Percentiles rank a stretch among this genome's conserved stretches.
phyloP scores from a whole-genome alignment of 1,284 basidiomycete species.

The Pseudozyma hubeiensis region DNA sequence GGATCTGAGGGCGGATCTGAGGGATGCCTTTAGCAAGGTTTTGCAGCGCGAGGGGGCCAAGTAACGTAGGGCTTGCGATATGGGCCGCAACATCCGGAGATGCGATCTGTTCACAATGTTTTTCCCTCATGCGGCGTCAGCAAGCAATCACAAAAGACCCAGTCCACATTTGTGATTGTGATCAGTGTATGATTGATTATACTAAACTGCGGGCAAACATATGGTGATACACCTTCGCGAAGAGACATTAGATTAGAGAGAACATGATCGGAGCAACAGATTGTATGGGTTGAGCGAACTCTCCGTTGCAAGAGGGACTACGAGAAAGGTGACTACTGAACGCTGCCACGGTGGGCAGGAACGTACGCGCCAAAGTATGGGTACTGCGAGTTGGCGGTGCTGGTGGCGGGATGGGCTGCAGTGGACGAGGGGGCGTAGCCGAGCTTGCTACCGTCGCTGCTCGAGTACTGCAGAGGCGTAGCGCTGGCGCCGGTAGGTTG shows the following conservation, averaged over 20 bases:
- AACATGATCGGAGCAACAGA: too few species aligned
- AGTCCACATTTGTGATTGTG: too few species aligned
- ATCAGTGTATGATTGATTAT: too few species aligned
- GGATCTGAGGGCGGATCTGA: conserved; percentile 58
- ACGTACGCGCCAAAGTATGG: conserved; percentile 51
- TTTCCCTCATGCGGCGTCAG: too few species aligned
- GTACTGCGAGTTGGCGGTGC: conserved; percentile 13
- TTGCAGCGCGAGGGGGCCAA: conserved; percentile 8
- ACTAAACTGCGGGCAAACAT: not conserved
- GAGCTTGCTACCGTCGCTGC: conserved; percentile 8
- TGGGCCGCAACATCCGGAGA: too few species aligned
- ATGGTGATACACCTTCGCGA: not conserved
- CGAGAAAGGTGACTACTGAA: conserved; percentile 9
- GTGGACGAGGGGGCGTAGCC: conserved; percentile 9
- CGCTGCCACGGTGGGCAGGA: conserved; percentile 54
- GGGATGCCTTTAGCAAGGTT: conserved; percentile 38
- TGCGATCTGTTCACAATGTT: too few species aligned
- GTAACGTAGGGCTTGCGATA: too few species aligned
- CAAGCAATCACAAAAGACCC: too few species aligned
- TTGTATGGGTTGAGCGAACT: not conserved
- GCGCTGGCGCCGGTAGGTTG: conserved; percentile 18
- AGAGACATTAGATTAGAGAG: not conserved
- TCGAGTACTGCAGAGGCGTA: conserved; percentile 22
- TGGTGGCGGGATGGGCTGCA: not conserved
- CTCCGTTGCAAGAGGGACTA: not conserved